Evolutionary conservation across 176 grass and related monocot species (phyloP).

Genomic region (Dendrocalamus sinicus): DNA sequence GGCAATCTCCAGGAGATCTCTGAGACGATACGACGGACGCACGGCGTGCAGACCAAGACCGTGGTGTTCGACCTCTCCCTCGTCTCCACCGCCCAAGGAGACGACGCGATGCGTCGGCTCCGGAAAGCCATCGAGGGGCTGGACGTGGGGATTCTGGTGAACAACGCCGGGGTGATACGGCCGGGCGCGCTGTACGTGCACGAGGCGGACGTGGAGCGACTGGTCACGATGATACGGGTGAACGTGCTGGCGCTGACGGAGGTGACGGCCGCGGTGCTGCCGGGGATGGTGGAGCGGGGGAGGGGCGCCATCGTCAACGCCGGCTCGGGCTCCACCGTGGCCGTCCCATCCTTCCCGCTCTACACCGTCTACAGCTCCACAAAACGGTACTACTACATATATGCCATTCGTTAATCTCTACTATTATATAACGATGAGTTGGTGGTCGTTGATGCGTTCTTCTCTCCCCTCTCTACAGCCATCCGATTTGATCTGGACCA

Average conservation of each 20-base stretch:
- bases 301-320: slow-evolving; percentile 53
- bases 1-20: slow-evolving; percentile 42
- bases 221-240: slow-evolving; percentile 37
- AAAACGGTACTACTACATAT: not conserved
- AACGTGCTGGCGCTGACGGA: slow-evolving; percentile 44
- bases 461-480: too few relatives aligned
- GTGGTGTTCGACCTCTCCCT: slow-evolving; percentile 51
- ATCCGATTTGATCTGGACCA: too few relatives aligned
- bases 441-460: too few relatives aligned
- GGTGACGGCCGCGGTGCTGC: slow-evolving; percentile 45
- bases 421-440: too few relatives aligned
- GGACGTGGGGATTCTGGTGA: slow-evolving; percentile 54
- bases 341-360: slow-evolving; percentile 45
- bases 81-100: not conserved
- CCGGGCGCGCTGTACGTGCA: slow-evolving; percentile 46
- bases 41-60: not conserved
- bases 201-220: slow-evolving; percentile 40
- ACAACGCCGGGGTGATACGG: slow-evolving; percentile 50
- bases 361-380: slow-evolving; percentile 48
- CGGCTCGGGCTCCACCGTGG: slow-evolving; percentile 38
- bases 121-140: slow-evolving; percentile 23
- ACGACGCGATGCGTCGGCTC: slow-evolving; percentile 15
- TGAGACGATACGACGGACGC: not conserved
- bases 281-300: slow-evolving; percentile 43
- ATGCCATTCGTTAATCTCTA: too few relatives aligned